Evolutionary conservation across 2,329 filamentous ascomycete species (phyloP).

Genomic region (Claviceps spartinae): DNA sequence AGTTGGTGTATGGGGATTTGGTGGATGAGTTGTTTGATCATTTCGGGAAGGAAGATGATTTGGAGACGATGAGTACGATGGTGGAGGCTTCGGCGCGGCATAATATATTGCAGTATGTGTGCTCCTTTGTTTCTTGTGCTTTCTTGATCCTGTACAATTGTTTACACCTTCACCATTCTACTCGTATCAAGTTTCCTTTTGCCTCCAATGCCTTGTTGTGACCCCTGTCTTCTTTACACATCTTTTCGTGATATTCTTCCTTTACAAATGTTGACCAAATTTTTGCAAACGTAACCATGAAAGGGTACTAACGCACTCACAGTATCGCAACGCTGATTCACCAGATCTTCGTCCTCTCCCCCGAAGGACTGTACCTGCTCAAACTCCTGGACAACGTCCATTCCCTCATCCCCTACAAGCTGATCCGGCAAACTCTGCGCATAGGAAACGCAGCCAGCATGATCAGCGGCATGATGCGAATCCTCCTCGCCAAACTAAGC

Average conservation of each 20-base stretch:
- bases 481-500: slow-evolving; percentile 67
- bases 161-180: not conserved
- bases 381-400: slow-evolving; percentile 59
- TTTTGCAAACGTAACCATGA: too few species aligned
- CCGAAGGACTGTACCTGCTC: slow-evolving; percentile 61
- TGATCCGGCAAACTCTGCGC: slow-evolving; percentile 59
- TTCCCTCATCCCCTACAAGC: slow-evolving; percentile 55
- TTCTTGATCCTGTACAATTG: not conserved
- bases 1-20: slow-evolving; percentile 53
- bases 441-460: slow-evolving; percentile 71
- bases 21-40: slow-evolving; percentile 52
- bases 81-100: slow-evolving; percentile 53
- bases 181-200: not conserved
- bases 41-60: slow-evolving; percentile 42
- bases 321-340: slow-evolving; percentile 64
- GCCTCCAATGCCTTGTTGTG: not conserved
- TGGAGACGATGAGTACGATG: slow-evolving; percentile 49
- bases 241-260: too few species aligned
- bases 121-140: slow-evolving; percentile 13
- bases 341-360: slow-evolving; percentile 57
- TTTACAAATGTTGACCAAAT: too few species aligned
- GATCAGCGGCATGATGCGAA: slow-evolving; percentile 59
- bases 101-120: slow-evolving; percentile 53
- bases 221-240: not conserved
- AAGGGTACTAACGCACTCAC: not conserved